phyloP scores from a whole-genome alignment of 78 protist species.

The Tieghemostelium lacteum region DNA sequence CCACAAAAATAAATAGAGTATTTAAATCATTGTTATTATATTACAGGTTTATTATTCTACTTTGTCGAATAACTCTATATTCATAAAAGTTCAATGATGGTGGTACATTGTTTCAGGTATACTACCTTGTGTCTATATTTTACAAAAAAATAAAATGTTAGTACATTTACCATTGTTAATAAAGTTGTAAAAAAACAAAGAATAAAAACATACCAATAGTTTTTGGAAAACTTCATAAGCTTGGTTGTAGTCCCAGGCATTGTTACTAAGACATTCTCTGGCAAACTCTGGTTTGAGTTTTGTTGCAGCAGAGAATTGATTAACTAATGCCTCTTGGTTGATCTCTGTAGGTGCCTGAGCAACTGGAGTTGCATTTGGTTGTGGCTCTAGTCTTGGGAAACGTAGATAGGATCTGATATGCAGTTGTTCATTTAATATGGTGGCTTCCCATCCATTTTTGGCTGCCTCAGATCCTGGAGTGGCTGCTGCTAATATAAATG shows the following conservation, averaged over 20 bases:
- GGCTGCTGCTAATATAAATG: constrained; percentile 48
- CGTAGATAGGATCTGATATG: constrained; percentile 50
- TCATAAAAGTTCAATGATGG: too few species aligned
- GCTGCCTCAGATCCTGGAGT: constrained; percentile 54
- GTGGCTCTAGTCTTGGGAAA: constrained; percentile 52
- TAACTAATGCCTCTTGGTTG: neutral
- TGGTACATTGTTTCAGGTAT: too few species aligned
- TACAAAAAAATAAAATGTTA: neutral
- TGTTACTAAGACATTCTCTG: constrained; percentile 1
- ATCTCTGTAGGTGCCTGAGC: neutral
- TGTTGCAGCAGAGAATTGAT: constrained; percentile 1
- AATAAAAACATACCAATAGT: constrained; percentile 6
- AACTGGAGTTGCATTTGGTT: neutral
- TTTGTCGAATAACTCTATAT: too few species aligned
- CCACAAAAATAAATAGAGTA: too few species aligned
- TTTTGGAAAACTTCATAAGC: constrained; percentile 14
- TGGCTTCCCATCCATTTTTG: constrained; percentile 70
- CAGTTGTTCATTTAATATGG: constrained; percentile 64
- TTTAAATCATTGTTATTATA: too few species aligned
- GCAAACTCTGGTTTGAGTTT: constrained; percentile 32
- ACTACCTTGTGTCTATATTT: neutral
- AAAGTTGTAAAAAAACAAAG: neutral
- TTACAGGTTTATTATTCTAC: too few species aligned
- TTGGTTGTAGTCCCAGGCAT: constrained; percentile 3
- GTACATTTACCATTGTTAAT: neutral